Conservation (phyloP, 768 basidiomycete genomes). For the Tulasnella sp. region DNA sequence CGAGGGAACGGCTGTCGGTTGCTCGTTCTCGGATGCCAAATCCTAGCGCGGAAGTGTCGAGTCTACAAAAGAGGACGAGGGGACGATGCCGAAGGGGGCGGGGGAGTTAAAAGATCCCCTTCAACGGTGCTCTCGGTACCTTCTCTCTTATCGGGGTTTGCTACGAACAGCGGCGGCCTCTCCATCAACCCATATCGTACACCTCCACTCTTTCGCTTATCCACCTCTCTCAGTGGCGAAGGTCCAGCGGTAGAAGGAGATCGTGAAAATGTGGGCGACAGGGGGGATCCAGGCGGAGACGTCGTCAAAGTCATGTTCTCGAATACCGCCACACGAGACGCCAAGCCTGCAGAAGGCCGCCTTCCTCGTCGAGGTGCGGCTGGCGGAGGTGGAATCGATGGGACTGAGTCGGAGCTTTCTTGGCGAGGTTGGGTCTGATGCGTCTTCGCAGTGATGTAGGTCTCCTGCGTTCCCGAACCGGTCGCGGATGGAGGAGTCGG, state of each 20-base stretch:
- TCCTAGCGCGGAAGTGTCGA: background rate
- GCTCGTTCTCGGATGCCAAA: background rate
- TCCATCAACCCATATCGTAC: slow-evolving; percentile 66
- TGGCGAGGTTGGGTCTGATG: background rate
- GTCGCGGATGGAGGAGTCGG: slow-evolving; percentile 18
- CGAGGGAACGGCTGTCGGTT: background rate
- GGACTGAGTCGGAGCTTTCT: slow-evolving; percentile 17
- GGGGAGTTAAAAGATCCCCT: background rate
- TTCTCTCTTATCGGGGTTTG: slow-evolving; percentile 57
- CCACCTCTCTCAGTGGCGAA: background rate
- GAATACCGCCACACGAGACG: slow-evolving; percentile 53
- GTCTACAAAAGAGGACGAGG: background rate
- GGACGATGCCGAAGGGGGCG: slow-evolving; percentile 6
- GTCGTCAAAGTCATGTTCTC: slow-evolving; percentile 54
- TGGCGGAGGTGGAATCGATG: slow-evolving; percentile 14
- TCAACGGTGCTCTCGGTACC: background rate
- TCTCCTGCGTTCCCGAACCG: slow-evolving; percentile 17
- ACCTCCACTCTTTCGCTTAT: slow-evolving; percentile 31
- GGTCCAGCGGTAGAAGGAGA: background rate
- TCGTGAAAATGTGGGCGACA: background rate
- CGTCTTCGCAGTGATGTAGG: slow-evolving; percentile 15
- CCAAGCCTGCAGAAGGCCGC: slow-evolving; percentile 39
- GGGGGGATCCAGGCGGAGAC: slow-evolving; percentile 31
- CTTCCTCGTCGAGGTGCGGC: slow-evolving; percentile 12
- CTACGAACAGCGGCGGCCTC: slow-evolving; percentile 61